These are phyloP conservation scores for Daldinia childiae DNA, from an alignment of 495 filamentous ascomycete species.

Conservation along the genomic window DNA sequence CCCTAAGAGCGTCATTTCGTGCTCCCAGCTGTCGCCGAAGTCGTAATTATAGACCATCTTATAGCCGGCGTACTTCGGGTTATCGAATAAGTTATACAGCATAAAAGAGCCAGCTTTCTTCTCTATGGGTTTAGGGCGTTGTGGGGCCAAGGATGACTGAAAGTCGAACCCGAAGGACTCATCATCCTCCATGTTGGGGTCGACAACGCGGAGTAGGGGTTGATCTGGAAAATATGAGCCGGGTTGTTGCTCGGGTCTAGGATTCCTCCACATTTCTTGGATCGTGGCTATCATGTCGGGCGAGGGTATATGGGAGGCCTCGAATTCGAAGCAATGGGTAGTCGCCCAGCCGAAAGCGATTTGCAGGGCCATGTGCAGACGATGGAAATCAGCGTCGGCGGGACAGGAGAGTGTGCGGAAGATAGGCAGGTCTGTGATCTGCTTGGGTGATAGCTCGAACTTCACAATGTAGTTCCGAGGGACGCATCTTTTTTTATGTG, in stretches of 20 bases:
- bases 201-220: background rate
- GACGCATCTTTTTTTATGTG: background rate
- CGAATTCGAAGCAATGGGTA: background rate
- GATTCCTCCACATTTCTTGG: background rate
- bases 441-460: background rate
- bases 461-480: background rate
- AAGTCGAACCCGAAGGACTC: no score
- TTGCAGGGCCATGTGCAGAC: background rate
- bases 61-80: background rate
- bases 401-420: background rate
- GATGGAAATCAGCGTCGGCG: background rate
- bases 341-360: background rate
- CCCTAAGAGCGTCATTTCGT: background rate
- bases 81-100: background rate
- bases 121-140: background rate
- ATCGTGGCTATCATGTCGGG: no score
- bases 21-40: background rate
- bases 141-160: no score
- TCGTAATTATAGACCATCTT: background rate
- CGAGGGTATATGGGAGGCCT: background rate
- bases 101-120: background rate
- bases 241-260: background rate
- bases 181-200: background rate
- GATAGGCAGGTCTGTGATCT: background rate
- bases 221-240: background rate